Base-by-base conservation (phyloP, 768 basidiomycete species). In the Punctularia strigosozonata region DNA sequence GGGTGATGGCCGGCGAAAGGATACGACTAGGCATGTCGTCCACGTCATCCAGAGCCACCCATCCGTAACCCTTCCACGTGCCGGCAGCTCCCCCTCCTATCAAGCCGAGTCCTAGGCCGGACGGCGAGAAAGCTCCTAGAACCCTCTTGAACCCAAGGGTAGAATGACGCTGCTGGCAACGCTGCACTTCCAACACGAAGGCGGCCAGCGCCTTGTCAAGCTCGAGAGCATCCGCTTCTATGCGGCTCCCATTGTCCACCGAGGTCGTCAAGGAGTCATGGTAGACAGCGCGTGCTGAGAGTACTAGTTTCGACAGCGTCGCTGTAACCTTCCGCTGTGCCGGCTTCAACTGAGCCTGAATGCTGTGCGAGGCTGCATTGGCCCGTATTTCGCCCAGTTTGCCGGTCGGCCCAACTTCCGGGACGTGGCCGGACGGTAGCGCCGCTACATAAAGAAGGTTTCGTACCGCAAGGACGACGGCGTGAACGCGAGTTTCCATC, bases 231-330 rank as follows among this genome's bases (percentile, higher is more conserved):
- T 86, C 84, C 4, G 74, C 68, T 50, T 82, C 77, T 43, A 86
- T 81, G 26, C 84, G 75, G 46, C 66, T 71, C 1, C 77, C 65
- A 12, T 80, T 81, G 43, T 83, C 77, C 8, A 66, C 56, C 4
- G 75, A 56, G 18, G 73, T 65, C 2, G 73, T 69, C 13, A 76
- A 78, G 0, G 81, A 79, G 50, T 87, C 80, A 43, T 84, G 86
- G 49, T 83, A 77, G 60, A 87, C 80, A 0, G 91, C 89, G 36
- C 94, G 80, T n/a, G 87, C 79, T 6, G 84, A 87, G 3, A 95
- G 73, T 22, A 94, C 85, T 21, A 97, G 67, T 54, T 91, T 82
- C 15, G 87, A 91, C 6, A 94, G 64, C 1, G 88, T 89, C 6
- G 88, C 85, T 2, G 88, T 87, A 23, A 94, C 81, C 49, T 86